Base-by-base conservation (phyloP, 192 early-diverging fungal genomes). In the Allomyces macrogynus region DNA sequence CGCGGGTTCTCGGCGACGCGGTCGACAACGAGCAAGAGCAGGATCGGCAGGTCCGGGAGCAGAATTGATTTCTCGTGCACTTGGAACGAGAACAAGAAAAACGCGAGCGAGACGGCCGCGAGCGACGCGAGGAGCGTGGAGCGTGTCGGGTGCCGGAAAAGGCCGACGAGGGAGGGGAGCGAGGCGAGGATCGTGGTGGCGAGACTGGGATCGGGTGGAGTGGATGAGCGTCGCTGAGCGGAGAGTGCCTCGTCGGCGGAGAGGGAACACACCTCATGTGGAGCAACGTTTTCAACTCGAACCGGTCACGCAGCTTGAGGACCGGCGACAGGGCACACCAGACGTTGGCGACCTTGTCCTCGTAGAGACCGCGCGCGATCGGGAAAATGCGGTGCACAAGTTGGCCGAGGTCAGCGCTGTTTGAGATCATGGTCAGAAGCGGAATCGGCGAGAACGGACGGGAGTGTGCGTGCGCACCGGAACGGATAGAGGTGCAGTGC, bases 341-440 rank as follows among this genome's bases (percentile, higher is more conserved):
- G 10, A 99, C 69, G 68, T 95, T 99, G 49, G 91, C 93, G 2
- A 99, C 95, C 72, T 99, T 99, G 77, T 99, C 95, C 71, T 99
- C 93, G 72, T 92, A 99, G 18, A 99, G 74, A 0, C 95, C 95
- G 26, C 95, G 84, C 16, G 84, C 82, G 10, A 99, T 83, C 0
- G 95, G 95, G 63, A 99, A 99, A 3, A 99, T 80, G 12, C 95
- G 81, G 54, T 77, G 69, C 5, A 92, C 67, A 0, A 95, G 86
- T 73, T 95, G 93, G 24, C 74, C 42, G 8, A 93, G 67, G 61
- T 89, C 78, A 7, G 32, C 0, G 73, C 80, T 40, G 7, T 8
- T 40, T 7, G 4, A 3, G 7, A 40, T 40, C 32, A 40, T 3
- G 32, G 32, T 40, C 32, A 40, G 32, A 7, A 7, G 32, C 32